These are phyloP conservation scores for Pseudopithomyces maydicus DNA, from an alignment of 2,329 filamentous ascomycete species.

Conservation along the genomic window DNA sequence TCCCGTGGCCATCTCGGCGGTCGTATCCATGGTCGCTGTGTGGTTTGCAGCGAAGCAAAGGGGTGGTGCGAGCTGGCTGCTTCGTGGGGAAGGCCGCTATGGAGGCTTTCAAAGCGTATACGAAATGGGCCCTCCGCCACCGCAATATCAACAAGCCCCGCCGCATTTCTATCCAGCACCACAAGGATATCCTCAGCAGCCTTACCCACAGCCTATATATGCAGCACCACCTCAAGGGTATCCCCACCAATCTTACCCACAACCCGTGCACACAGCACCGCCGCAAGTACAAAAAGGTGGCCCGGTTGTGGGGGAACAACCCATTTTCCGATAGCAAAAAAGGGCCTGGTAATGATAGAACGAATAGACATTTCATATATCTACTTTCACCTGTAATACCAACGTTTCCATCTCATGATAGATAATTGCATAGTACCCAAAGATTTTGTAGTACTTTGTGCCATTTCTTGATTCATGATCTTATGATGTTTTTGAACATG, in stretches of 20 bases:
- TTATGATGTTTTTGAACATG: no score
- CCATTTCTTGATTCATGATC: no score
- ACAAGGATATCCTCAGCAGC: neutral
- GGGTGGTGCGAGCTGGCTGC: slow-evolving; percentile 33
- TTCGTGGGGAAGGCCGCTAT: slow-evolving; percentile 34
- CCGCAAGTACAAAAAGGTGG: neutral
- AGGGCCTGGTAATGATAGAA: neutral
- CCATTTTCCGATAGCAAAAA: neutral
- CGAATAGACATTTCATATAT: neutral
- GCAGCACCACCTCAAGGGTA: neutral
- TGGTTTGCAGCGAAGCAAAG: slow-evolving; percentile 29
- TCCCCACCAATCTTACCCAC: neutral
- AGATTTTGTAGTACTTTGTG: no score
- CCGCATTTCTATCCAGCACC: slow-evolving; percentile 1
- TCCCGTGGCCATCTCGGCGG: slow-evolving; percentile 23
- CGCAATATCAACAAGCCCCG: slow-evolving; percentile 1
- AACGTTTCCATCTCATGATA: no score
- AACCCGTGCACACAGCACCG: neutral
- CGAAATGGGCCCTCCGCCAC: slow-evolving; percentile 23
- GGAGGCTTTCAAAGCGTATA: slow-evolving; percentile 31
- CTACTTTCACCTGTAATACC: no score
- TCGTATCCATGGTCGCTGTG: slow-evolving; percentile 21
- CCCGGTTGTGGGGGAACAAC: neutral
- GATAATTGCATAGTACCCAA: no score
- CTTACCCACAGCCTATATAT: neutral